phyloP scores from a whole-genome alignment of 2,329 filamentous ascomycete species.

The Diaporthe sp. region DNA sequence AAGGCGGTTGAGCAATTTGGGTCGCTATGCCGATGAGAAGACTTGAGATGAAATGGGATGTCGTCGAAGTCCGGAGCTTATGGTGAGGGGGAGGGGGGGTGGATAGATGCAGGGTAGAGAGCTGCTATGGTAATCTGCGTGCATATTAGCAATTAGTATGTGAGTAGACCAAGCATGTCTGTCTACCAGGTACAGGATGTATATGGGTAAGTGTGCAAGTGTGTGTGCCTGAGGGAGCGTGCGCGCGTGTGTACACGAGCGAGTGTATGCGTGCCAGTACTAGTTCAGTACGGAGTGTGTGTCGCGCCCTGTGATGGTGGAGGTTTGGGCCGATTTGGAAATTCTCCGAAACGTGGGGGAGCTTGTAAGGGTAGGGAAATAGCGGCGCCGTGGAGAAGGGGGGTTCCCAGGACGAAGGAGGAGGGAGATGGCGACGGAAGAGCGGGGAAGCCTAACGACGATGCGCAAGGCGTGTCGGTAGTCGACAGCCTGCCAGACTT shows the following conservation, averaged over 20 bases:
- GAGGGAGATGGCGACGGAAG: background rate
- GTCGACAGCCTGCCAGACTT: constrained; percentile 19
- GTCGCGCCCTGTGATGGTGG: background rate
- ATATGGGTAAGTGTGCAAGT: background rate
- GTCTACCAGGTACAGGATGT: background rate
- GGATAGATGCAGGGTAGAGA: constrained; percentile 1
- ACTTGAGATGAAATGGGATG: constrained; percentile 23
- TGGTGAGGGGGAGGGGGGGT: background rate
- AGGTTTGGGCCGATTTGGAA: constrained; percentile 3
- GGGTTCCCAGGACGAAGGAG: background rate
- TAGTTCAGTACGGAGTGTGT: background rate
- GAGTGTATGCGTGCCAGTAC: background rate
- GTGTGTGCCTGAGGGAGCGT: background rate
- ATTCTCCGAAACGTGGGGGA: constrained; percentile 28
- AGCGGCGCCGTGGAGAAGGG: background rate
- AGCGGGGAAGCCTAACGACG: constrained; percentile 30
- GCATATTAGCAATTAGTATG: constrained; percentile 12
- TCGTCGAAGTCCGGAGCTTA: constrained; percentile 6
- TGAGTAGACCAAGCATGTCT: background rate
- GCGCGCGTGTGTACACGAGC: background rate
- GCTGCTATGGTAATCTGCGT: constrained; percentile 10
- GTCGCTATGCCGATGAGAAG: background rate
- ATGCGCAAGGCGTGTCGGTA: constrained; percentile 20
- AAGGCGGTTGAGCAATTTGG: constrained; percentile 3
- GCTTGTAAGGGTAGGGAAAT: background rate